Evolutionary conservation across 2,329 filamentous ascomycete genomes (phyloP).

Genomic region (Botrytis cinerea): DNA sequence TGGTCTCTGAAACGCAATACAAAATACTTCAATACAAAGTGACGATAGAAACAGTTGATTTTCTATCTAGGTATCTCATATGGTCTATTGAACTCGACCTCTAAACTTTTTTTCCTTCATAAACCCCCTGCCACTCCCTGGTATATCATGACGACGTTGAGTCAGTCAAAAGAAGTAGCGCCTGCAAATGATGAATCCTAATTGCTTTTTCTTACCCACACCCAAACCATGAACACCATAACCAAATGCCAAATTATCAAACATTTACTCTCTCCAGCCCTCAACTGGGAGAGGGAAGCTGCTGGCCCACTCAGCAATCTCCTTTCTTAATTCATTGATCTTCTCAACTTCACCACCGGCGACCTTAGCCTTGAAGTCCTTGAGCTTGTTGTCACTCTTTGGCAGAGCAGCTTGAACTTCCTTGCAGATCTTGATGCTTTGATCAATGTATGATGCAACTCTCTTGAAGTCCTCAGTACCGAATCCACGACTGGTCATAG

Average conservation of each 20-base stretch:
- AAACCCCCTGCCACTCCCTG: constrained; percentile 24
- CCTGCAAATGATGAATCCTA: constrained; percentile 27
- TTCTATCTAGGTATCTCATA: constrained; percentile 14
- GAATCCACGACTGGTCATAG: constrained; percentile 97
- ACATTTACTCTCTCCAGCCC: constrained; percentile 56
- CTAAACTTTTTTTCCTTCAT: constrained; percentile 17
- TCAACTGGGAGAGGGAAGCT: constrained; percentile 90
- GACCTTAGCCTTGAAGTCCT: constrained; percentile 98
- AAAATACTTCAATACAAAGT: neutral
- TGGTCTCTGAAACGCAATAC: neutral
- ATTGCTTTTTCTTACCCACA: constrained; percentile 25
- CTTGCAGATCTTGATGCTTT: constrained; percentile 85
- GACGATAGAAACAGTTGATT: constrained; percentile 19
- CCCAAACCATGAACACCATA: constrained; percentile 29
- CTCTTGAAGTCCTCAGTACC: constrained; percentile 88
- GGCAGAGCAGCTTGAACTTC: constrained; percentile 81
- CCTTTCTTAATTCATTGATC: constrained; percentile 83
- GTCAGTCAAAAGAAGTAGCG: constrained; percentile 33
- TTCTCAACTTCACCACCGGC: constrained; percentile 73
- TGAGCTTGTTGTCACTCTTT: constrained; percentile 98
- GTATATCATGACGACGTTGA: constrained; percentile 36
- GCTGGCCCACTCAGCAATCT: constrained; percentile 84
- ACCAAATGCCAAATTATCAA: constrained; percentile 25
- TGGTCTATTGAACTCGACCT: constrained; percentile 21
- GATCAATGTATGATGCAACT: constrained; percentile 86